These are phyloP conservation scores for Dioscorea alata DNA, from an alignment of 106 monocot genomes.

Conservation along the genomic window DNA sequence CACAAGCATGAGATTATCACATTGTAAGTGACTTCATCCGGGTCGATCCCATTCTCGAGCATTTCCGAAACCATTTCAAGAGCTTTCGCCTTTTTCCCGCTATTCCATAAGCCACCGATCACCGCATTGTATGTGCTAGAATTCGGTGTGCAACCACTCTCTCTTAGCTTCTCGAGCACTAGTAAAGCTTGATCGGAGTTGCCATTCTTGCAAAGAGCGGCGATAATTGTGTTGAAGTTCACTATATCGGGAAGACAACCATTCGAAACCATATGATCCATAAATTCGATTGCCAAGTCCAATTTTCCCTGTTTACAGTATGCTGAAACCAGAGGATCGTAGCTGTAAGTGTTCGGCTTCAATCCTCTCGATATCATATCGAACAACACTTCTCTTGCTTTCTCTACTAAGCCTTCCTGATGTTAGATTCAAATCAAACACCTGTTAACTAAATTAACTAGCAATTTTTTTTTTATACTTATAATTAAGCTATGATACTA, in stretches of 20 bases:
- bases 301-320: slow-evolving; percentile 55
- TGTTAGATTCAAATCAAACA: no score
- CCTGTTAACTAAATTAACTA: no score
- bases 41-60: slow-evolving; percentile 43
- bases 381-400: slow-evolving; percentile 44
- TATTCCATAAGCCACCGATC: slow-evolving; percentile 56
- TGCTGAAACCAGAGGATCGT: slow-evolving; percentile 48
- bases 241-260: slow-evolving; percentile 64
- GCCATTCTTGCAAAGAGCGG: slow-evolving; percentile 61
- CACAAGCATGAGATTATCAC: slow-evolving; percentile 56
- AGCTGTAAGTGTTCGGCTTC: slow-evolving; percentile 53
- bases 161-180: slow-evolving; percentile 34
- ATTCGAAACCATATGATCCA: slow-evolving; percentile 49
- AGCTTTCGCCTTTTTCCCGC: slow-evolving; percentile 27
- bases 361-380: slow-evolving; percentile 43
- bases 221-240: slow-evolving; percentile 62
- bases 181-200: slow-evolving; percentile 32
- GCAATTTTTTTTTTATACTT: no score
- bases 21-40: slow-evolving; percentile 59
- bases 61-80: slow-evolving; percentile 41
- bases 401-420: slow-evolving; percentile 28
- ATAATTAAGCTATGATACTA: no score
- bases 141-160: slow-evolving; percentile 36
- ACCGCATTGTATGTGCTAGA: slow-evolving; percentile 55
- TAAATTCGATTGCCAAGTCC: slow-evolving; percentile 48